Evolutionary conservation across 306 rosid genomes (phyloP), one percentile per base, ranked within the genome.

Genomic region (Potentilla sterilis): DNA sequence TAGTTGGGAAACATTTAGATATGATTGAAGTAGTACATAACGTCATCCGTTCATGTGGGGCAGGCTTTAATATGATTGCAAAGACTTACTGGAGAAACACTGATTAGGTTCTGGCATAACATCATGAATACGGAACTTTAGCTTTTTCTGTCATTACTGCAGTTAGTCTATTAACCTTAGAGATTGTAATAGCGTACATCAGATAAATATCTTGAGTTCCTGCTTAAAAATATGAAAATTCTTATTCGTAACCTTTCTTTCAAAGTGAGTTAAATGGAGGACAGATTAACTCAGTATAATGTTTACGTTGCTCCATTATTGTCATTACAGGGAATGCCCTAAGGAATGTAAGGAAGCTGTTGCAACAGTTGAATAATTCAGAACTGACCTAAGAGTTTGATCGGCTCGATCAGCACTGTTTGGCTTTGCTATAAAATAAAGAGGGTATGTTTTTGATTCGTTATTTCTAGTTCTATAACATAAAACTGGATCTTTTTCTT

Each of bases 311-410:
- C 69, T 57, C 49, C 43, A 13, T 54, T 64, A 16, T 85, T 73
- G 78, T 72, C 70, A 73, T 72, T 81, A 38, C 79, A 94, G 97
- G 69, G 96, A 91, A 79, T 94, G 98, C 87, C 98, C 97, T 16
- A 95, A 91, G 87, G 95, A 94, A 57, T 89, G 90, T 73, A 71
- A 88, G 81, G 91, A 89, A 67, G 88, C 95, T 85, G 82, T 90
- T 75, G 82, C 98, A 28, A 28, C 28, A 28, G 28, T 28, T 28
- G 28, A 28, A 28, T 28, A 28, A 28, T 28, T 28, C 28, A 28
- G 28, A 28, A 28, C 28, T 28, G 28, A 28, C 28, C 1, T 28
- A 28, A 28, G 28, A 28, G 28, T 28, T 28, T 28, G 28, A 28
- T 28, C 28, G 28, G 28, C 28, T 28, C 28, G 28, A 28, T 28